Percentiles rank a stretch among this genome's conserved stretches.
These are phyloP conservation scores for Penicillium sp. DNA, from an alignment of 2,329 filamentous ascomycete species.

Conservation along the genomic window DNA sequence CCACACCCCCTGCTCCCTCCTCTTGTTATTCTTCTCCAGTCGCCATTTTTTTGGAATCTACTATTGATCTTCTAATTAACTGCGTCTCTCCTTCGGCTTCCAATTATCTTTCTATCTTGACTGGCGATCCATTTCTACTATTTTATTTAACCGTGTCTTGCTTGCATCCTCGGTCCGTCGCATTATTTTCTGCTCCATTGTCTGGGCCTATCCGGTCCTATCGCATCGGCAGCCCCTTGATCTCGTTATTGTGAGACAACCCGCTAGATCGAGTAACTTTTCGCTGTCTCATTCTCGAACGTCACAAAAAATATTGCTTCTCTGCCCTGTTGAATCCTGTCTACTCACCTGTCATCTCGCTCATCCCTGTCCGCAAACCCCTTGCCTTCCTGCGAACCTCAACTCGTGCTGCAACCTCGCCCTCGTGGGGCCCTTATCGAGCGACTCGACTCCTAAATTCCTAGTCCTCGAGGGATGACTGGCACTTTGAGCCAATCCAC, in stretches of 20 bases:
- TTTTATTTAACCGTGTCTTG: constrained; percentile 20
- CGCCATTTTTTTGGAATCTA: constrained; percentile 24
- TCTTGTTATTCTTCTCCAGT: constrained; percentile 17
- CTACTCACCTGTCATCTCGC: constrained; percentile 17
- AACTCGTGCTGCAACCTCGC: constrained; percentile 21
- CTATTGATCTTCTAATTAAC: constrained; percentile 15
- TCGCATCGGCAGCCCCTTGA: constrained; percentile 19
- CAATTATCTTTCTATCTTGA: constrained; percentile 14
- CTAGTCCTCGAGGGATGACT: constrained; percentile 44
- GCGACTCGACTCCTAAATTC: constrained; percentile 19
- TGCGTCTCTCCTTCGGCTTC: constrained; percentile 18
- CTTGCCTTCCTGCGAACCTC: constrained; percentile 21
- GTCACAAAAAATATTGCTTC: not conserved
- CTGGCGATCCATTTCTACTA: constrained; percentile 17
- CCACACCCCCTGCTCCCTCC: constrained; percentile 17
- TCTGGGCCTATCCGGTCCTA: constrained; percentile 16
- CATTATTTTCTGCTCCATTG: constrained; percentile 20
- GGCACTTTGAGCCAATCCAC: constrained; percentile 47
- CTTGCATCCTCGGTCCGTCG: constrained; percentile 27
- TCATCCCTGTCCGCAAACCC: constrained; percentile 20
- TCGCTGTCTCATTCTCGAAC: constrained; percentile 2
- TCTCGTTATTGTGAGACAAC: constrained; percentile 16
- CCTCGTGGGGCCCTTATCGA: constrained; percentile 21
- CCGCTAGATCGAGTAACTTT: constrained; percentile 6
- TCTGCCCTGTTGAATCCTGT: constrained; percentile 3